Conservation (phyloP, 1,139 yeast genomes). For the Geotrichum fermentans region DNA sequence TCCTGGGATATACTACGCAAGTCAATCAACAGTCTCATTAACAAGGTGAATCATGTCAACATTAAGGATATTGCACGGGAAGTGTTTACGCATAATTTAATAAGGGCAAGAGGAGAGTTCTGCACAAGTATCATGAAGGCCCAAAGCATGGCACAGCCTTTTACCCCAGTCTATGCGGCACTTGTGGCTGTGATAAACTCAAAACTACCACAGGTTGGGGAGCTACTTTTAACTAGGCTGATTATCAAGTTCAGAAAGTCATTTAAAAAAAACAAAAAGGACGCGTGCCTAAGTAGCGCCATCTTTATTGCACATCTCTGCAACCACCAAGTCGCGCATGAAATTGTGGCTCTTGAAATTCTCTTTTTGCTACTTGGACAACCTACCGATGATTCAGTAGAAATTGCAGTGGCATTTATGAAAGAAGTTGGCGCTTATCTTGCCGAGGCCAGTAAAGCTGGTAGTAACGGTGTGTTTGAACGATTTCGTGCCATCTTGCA, state of each 20-base stretch:
- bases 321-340: slow-evolving; percentile 62
- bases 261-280: slow-evolving; percentile 48
- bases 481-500: slow-evolving; percentile 56
- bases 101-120: slow-evolving; percentile 58
- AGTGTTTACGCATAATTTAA: slow-evolving; percentile 51
- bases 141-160: slow-evolving; percentile 43
- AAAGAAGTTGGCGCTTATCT: slow-evolving; percentile 46
- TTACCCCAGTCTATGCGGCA: slow-evolving; percentile 53
- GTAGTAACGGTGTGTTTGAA: slow-evolving; percentile 54
- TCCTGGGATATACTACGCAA: slow-evolving; percentile 54
- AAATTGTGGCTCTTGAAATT: slow-evolving; percentile 59
- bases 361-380: slow-evolving; percentile 52
- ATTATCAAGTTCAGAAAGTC: slow-evolving; percentile 57
- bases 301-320: slow-evolving; percentile 58
- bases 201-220: slow-evolving; percentile 67
- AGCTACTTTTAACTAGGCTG: slow-evolving; percentile 50
- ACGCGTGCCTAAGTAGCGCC: slow-evolving; percentile 43
- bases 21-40: slow-evolving; percentile 46
- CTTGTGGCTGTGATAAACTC: slow-evolving; percentile 59
- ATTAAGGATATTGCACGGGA: slow-evolving; percentile 47
- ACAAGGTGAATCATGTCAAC: slow-evolving; percentile 46
- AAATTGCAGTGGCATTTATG: slow-evolving; percentile 45
- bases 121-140: slow-evolving; percentile 54
- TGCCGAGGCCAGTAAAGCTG: slow-evolving; percentile 41
- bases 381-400: slow-evolving; percentile 52